Evolutionary conservation across 1,284 basidiomycete species (phyloP).

Genomic region (Bjerkandera adusta): DNA sequence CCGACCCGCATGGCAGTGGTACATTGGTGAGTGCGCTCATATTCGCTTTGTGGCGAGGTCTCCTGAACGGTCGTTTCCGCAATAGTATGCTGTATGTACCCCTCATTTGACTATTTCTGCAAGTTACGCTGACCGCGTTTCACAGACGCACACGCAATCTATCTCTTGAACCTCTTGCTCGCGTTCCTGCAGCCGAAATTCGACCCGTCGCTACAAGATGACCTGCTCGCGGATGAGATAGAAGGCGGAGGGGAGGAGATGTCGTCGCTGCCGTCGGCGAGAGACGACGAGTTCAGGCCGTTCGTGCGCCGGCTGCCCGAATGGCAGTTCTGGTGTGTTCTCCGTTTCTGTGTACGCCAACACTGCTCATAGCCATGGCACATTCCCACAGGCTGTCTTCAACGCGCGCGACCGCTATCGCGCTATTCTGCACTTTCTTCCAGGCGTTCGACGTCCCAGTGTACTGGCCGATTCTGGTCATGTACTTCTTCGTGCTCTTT

Average conservation of each 20-base stretch:
- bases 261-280: conserved; percentile 52
- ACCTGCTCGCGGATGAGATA: conserved; percentile 91
- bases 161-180: conserved; percentile 87
- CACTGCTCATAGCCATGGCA: background rate
- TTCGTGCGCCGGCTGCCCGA: conserved; percentile 96
- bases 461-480: conserved; percentile 95
- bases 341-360: background rate
- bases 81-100: conserved; percentile 11
- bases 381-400: conserved; percentile 87
- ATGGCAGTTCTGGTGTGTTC: conserved; percentile 89
- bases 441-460: conserved; percentile 92
- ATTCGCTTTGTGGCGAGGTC: background rate
- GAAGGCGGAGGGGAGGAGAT: conserved; percentile 79
- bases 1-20: too few relatives aligned
- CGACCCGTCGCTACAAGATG: conserved; percentile 93
- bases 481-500: conserved; percentile 90
- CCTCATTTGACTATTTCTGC: conserved; percentile 4
- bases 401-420: conserved; percentile 85
- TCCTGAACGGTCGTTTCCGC: background rate
- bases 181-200: conserved; percentile 93
- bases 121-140: too few relatives aligned
- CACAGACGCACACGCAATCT: conserved; percentile 85
- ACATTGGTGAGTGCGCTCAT: conserved; percentile 9
- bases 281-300: conserved; percentile 92
- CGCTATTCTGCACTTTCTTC: conserved; percentile 79